These are phyloP conservation scores for Agaricus sinodeliciosus DNA, from an alignment of 768 basidiomycete species.

Conservation along the genomic window DNA sequence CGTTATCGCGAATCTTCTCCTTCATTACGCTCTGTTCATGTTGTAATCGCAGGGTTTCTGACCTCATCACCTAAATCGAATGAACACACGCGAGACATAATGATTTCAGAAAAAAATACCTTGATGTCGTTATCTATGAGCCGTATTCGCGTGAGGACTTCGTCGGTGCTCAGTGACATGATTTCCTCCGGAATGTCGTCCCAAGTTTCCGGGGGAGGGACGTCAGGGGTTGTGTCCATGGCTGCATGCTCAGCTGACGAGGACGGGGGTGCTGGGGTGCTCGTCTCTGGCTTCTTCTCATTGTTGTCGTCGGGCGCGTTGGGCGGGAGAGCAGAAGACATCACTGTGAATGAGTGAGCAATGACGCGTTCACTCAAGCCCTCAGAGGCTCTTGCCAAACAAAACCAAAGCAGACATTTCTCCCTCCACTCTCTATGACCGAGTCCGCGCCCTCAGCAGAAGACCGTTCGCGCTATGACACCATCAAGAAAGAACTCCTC, in stretches of 20 bases:
- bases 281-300: constrained; percentile 46
- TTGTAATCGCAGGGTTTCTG: constrained; percentile 84
- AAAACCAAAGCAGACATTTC: constrained; percentile 4
- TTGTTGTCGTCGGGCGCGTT: constrained; percentile 41
- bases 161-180: constrained; percentile 68
- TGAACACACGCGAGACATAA: background rate
- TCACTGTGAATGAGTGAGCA: constrained; percentile 18
- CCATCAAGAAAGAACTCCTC: constrained; percentile 66
- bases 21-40: constrained; percentile 97
- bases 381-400: constrained; percentile 13
- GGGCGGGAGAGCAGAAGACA: constrained; percentile 57
- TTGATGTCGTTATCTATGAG: constrained; percentile 97
- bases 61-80: constrained; percentile 83
- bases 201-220: constrained; percentile 67
- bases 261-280: constrained; percentile 25
- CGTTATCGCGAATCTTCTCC: constrained; percentile 97
- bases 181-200: constrained; percentile 91
- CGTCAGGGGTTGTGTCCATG: constrained; percentile 77
- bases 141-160: constrained; percentile 82
- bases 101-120: constrained; percentile 34
- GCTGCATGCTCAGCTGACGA: constrained; percentile 27
- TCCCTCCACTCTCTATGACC: constrained; percentile 24
- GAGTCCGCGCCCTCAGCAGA: constrained; percentile 46
- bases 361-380: constrained; percentile 28
- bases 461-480: constrained; percentile 66